Evolutionary conservation across 129 eudicot genomes (phyloP), one percentile per base, ranked within the genome.

Genomic region (Lactuca sativa): DNA sequence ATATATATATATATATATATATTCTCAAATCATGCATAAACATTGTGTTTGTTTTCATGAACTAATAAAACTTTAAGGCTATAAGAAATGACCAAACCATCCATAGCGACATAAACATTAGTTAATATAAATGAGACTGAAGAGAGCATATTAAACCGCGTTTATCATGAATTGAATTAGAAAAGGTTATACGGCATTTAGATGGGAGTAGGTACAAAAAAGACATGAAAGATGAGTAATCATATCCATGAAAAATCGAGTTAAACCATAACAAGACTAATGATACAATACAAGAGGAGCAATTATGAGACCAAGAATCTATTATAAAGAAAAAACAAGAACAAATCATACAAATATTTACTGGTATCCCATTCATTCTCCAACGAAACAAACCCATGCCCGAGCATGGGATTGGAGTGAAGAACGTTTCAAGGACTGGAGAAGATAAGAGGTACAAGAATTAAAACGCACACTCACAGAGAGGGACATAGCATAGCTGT

Each of bases 401-500:
- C 70, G 14, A 37, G 56, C 74, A 69, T 14, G 38, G 40, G 64
- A 10, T 55, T 54, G 33, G 38, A 59, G 67, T 59, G 58, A 59
- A 49, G 54, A 40, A 57, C 56, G 58, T 60, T 43, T 69, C 59
- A 33, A 53, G 33, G 72, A 15, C 48, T 64, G 7, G 30, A 25
- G 30, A 25, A 25, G 30, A 1, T 7, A 64, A 64, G 16, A 47
- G 30, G 34, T 10, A 34, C 36, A 53, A n/a, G 38, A 49, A 32
- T 38, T 18, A 40, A 74, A 66, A 51, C 37, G 69, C 72, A 70
- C 56, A 77, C 68, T 69, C 62, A 69, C 76, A 63, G 21, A 43
- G 38, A 43, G 49, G 9, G 49, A 25, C 40, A 65, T 14, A 56
- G 10, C n/a, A 43, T 33, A 67, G 72, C 74, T 63, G 64, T 64